These are phyloP conservation scores for Umbelopsis sp. DNA, from an alignment of 192 early-diverging fungal species.

Conservation along the genomic window DNA sequence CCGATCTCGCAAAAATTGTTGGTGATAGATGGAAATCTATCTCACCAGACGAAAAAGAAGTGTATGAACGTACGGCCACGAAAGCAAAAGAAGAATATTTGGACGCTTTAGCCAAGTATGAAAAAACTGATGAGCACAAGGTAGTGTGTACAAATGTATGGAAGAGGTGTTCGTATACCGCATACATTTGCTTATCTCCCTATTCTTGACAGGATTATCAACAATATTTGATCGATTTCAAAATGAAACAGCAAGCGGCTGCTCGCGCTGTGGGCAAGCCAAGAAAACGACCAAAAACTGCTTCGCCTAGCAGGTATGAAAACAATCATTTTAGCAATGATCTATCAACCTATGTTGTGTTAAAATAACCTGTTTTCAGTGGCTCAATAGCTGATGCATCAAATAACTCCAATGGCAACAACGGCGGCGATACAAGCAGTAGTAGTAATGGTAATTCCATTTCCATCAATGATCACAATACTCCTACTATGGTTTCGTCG, in stretches of 20 bases:
- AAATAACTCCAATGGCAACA: slow-evolving; percentile 8
- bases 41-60: slow-evolving; percentile 30
- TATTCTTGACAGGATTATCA: slow-evolving; percentile 30
- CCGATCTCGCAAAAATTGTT: slow-evolving; percentile 46
- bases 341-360: background rate
- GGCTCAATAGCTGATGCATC: slow-evolving; percentile 11
- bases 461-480: background rate
- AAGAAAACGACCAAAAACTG: slow-evolving; percentile 22
- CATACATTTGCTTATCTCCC: background rate
- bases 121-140: slow-evolving; percentile 28
- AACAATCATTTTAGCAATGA: background rate
- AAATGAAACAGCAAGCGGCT: slow-evolving; percentile 30
- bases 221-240: slow-evolving; percentile 41
- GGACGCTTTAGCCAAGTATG: slow-evolving; percentile 29
- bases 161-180: background rate
- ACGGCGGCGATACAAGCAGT: slow-evolving; percentile 3
- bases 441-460: slow-evolving; percentile 8
- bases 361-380: background rate
- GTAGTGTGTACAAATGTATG: background rate
- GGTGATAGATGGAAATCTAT: slow-evolving; percentile 48
- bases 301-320: slow-evolving; percentile 8
- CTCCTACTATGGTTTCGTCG: background rate
- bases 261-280: slow-evolving; percentile 34
- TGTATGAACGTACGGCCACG: slow-evolving; percentile 36
- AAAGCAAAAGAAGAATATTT: slow-evolving; percentile 42